Conservation (phyloP, 768 basidiomycete genomes). For the Suillus tomentosus region DNA sequence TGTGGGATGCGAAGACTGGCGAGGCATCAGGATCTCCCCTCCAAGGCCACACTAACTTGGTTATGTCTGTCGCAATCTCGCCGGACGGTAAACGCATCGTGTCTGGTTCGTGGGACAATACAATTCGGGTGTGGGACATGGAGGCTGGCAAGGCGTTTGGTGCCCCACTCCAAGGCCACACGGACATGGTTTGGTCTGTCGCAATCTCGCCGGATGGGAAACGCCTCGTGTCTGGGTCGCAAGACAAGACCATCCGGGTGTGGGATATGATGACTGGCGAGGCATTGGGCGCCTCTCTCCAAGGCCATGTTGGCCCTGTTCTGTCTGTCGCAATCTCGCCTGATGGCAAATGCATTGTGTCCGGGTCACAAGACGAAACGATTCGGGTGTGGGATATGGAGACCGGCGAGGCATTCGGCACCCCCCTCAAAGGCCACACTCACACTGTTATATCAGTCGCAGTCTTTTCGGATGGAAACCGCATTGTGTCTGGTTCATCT, state of each 20-base stretch:
- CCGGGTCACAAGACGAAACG: constrained; percentile 6
- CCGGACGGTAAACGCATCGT: not conserved
- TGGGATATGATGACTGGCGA: not conserved
- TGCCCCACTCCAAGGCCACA: not conserved
- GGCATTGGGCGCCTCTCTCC: not conserved
- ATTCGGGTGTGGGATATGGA: not conserved
- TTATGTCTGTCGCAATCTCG: constrained; percentile 1
- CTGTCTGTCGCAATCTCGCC: not conserved
- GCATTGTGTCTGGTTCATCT: no score
- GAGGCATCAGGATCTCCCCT: constrained; percentile 20
- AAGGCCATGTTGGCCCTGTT: not conserved
- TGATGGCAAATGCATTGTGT: not conserved
- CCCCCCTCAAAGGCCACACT: no score
- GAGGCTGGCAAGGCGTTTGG: not conserved
- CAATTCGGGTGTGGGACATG: constrained; percentile 15
- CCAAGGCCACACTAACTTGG: not conserved
- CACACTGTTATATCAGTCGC: rapidly evolving
- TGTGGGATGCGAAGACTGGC: constrained; percentile 20
- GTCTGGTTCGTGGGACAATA: not conserved
- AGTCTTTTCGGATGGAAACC: no score
- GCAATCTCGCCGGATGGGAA: not conserved
- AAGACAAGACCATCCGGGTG: not conserved
- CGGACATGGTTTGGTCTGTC: not conserved
- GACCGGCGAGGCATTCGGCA: not conserved
- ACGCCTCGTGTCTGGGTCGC: not conserved